A percentile compares a stretch with the other conserved stretches of the same genome.
Evolutionary conservation across 768 basidiomycete genomes (phyloP).

Genomic region (Hypsizygus marmoreus): DNA sequence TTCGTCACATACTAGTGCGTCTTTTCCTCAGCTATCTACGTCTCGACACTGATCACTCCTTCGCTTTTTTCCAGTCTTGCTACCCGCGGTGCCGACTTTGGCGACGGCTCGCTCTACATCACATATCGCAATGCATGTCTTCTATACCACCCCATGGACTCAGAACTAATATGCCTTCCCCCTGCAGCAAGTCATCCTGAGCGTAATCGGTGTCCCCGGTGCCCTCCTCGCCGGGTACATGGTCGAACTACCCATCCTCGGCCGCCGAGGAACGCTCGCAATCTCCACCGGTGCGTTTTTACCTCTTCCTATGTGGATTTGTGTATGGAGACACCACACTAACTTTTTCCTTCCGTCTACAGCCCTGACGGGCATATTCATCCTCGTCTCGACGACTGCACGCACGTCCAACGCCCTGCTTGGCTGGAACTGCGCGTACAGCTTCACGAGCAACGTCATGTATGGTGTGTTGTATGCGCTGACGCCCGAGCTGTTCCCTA

Average conservation of each 20-base stretch:
- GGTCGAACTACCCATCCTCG: constrained; percentile 65
- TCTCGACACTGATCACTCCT: not conserved
- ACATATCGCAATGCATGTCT: constrained; percentile 67
- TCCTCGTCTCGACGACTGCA: constrained; percentile 76
- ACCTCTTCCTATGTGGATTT: no score
- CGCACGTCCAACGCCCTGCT: constrained; percentile 66
- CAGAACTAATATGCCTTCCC: not conserved
- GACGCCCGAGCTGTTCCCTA: constrained; percentile 71
- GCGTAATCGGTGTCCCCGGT: constrained; percentile 68
- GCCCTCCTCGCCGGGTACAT: constrained; percentile 72
- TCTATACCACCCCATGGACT: not conserved
- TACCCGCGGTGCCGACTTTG: constrained; percentile 68
- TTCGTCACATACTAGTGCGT: constrained; percentile 58
- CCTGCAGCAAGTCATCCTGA: constrained; percentile 67
- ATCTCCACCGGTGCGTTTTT: constrained; percentile 58
- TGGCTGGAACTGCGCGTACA: constrained; percentile 81
- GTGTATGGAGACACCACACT: constrained; percentile 34
- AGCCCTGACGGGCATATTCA: constrained; percentile 75
- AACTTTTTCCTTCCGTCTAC: constrained; percentile 27
- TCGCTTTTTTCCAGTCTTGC: constrained; percentile 44
- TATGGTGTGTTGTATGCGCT: constrained; percentile 75
- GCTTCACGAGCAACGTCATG: constrained; percentile 71
- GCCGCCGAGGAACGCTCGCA: constrained; percentile 67
- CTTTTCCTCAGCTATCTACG: not conserved
- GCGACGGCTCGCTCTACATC: constrained; percentile 67